A percentile compares a stretch with the other conserved stretches of the same genome.
These are phyloP conservation scores for Tolypocladium guangdongense DNA, from an alignment of 2,329 filamentous ascomycete species.

Conservation along the genomic window DNA sequence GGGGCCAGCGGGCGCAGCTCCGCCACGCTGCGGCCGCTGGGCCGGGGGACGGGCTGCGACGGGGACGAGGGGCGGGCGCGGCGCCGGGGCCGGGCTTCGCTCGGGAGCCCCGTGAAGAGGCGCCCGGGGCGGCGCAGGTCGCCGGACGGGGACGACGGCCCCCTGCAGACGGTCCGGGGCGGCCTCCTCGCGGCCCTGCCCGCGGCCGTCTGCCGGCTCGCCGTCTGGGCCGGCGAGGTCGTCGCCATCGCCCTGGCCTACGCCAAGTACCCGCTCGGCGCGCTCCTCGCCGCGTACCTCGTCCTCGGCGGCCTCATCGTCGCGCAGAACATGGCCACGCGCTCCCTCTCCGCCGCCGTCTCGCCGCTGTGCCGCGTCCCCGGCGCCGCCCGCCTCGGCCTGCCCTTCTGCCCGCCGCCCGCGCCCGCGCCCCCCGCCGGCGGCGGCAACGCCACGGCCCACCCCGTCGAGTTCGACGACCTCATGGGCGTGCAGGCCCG, in stretches of 20 bases:
- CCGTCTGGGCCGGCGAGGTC: constrained; percentile 43
- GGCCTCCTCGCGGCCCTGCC: constrained; percentile 25
- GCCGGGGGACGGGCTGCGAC: constrained; percentile 8
- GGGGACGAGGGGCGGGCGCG: constrained; percentile 16
- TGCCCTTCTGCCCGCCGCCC: constrained; percentile 49
- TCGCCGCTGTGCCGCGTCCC: constrained; percentile 62
- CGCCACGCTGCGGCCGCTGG: constrained; percentile 19
- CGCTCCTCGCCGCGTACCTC: constrained; percentile 50
- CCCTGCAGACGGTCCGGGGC: constrained; percentile 10
- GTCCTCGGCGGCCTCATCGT: constrained; percentile 48
- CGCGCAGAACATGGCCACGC: constrained; percentile 49
- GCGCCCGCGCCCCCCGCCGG: background rate
- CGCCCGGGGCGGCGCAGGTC: constrained; percentile 7
- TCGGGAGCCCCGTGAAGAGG: constrained; percentile 14
- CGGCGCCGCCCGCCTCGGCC: constrained; percentile 45
- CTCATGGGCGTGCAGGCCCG: constrained; percentile 64
- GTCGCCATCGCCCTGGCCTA: constrained; percentile 48
- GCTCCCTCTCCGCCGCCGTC: constrained; percentile 48
- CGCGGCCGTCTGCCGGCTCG: constrained; percentile 24
- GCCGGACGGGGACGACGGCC: constrained; percentile 6
- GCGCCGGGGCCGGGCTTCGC: constrained; percentile 10
- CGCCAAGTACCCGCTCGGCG: constrained; percentile 52
- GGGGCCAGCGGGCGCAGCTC: constrained; percentile 18
- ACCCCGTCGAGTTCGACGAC: constrained; percentile 56
- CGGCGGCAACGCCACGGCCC: constrained; percentile 8